Percentiles rank a stretch among this genome's conserved stretches.
phyloP scores from a whole-genome alignment of 2,329 filamentous ascomycete genomes.

The Myrmaecium sp. region DNA sequence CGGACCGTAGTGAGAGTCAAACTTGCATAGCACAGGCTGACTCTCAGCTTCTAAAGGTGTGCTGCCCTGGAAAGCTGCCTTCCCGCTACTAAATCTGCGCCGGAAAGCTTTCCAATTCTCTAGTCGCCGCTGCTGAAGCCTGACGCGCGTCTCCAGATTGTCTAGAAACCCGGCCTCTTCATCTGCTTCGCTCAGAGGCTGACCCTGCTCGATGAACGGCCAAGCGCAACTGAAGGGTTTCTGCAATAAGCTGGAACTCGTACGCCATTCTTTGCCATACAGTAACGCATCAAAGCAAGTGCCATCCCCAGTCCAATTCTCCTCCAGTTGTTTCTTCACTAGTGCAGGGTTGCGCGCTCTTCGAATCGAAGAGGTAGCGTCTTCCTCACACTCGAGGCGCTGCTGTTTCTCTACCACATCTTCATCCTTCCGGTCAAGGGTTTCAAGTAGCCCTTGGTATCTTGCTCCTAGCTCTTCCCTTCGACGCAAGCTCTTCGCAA shows the following conservation, averaged over 20 bases:
- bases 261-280: slow-evolving; percentile 42
- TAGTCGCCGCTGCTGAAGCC: slow-evolving; percentile 49
- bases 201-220: slow-evolving; percentile 45
- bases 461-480: slow-evolving; percentile 42
- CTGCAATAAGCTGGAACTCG: slow-evolving; percentile 46
- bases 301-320: slow-evolving; percentile 65
- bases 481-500: slow-evolving; percentile 40
- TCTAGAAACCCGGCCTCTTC: slow-evolving; percentile 40
- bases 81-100: slow-evolving; percentile 5
- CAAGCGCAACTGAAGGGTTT: slow-evolving; percentile 55
- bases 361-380: slow-evolving; percentile 19
- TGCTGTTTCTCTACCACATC: slow-evolving; percentile 11
- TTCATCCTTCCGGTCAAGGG: slow-evolving; percentile 36
- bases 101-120: slow-evolving; percentile 57
- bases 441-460: slow-evolving; percentile 46
- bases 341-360: slow-evolving; percentile 15
- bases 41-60: too few species aligned
- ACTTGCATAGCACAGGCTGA: too few species aligned
- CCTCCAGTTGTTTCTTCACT: slow-evolving; percentile 43
- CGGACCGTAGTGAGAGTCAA: too few species aligned
- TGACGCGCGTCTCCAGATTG: slow-evolving; percentile 53
- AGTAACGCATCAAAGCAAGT: slow-evolving; percentile 58
- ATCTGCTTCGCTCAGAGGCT: slow-evolving; percentile 39
- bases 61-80: background rate
- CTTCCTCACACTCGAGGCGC: slow-evolving; percentile 20